Evolutionary conservation across 1,139 yeast genomes (phyloP).

Genomic region (Kodamaea sp.): DNA sequence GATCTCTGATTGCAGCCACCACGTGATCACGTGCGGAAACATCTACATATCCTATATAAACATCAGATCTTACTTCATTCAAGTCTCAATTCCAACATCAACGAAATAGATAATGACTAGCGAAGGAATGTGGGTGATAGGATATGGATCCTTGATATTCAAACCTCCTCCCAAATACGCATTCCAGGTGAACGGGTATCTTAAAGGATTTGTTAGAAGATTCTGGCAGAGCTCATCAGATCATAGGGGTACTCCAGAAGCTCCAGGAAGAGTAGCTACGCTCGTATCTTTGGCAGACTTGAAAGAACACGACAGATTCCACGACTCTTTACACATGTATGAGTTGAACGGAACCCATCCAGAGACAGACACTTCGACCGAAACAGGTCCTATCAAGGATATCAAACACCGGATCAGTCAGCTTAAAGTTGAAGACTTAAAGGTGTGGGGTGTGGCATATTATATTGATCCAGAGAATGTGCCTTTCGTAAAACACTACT

Average conservation of each 20-base stretch:
- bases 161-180: conserved; percentile 82
- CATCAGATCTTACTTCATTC: too few relatives aligned
- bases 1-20: too few relatives aligned
- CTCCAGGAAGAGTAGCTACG: conserved; percentile 88
- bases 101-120: conserved; percentile 3
- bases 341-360: conserved; percentile 27
- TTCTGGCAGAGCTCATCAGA: conserved; percentile 93
- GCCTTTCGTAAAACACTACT: conserved; percentile 59
- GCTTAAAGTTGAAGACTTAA: conserved; percentile 47
- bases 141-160: conserved; percentile 88
- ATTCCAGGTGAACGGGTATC: conserved; percentile 67
- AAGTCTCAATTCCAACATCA: too few relatives aligned
- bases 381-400: conserved; percentile 7
- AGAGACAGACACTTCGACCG: conserved; percentile 7
- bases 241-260: conserved; percentile 84
- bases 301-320: conserved; percentile 37
- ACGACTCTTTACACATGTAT: conserved; percentile 46
- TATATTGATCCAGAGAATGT: conserved; percentile 71
- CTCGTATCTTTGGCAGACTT: conserved; percentile 62
- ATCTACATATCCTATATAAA: too few relatives aligned
- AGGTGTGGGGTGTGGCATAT: conserved; percentile 82
- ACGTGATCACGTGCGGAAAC: too few relatives aligned
- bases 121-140: conserved; percentile 73
- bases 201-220: conserved; percentile 74
- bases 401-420: conserved; percentile 16